Base-by-base conservation (phyloP, 2,329 filamentous ascomycete genomes). In the Talaromyces funiculosus region DNA sequence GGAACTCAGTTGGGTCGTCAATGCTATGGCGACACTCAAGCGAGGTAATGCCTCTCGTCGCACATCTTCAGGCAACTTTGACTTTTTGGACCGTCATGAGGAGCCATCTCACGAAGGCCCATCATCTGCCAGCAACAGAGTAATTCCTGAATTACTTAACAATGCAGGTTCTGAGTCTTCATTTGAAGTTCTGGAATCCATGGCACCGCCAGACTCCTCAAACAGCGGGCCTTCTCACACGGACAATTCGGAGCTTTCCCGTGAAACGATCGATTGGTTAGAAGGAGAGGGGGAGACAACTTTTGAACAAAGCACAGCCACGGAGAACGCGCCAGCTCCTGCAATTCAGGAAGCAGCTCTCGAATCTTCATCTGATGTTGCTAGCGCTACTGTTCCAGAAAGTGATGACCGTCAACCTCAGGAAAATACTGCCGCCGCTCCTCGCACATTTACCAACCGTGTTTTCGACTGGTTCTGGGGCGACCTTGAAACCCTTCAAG, bases 1-100 rank as follows among this genome's bases (percentile, higher is more conserved):
- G 10, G 81, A 82, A 54, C 78, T 90, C 35, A 76, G 78, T 10
- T 84, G 85, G 69, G 84, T 86, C 78, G 79, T 87, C 10, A 77
- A 80, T 33, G 75, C 83, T 24, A 84, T 85, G 63, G 77, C 71
- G 63, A 71, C 67, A 20, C 61, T 71, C 16, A 63, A 69, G 24
- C 45, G 60, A 57, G 20, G 49, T 35, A 62, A 58, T 18, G 26
- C 33, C 10, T 37, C 51, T 9, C 42, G 56, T 10, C 22, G 12
- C 7, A 43, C 55, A 5, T 35, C 45, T 54, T 29, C 40, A 14
- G 18, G 14, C 29, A 42, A 53, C 20, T 37, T 31, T 37, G 31
- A 18, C 43, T 53, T 31, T 4, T 20, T 8, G 24, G 47, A 24
- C n/a, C 54, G 40, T 22, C 37, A 47, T 14, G 20, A 43, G 26